Evolutionary conservation across 345 rosid species (phyloP).

Genomic region (Ailanthus altissimus): DNA sequence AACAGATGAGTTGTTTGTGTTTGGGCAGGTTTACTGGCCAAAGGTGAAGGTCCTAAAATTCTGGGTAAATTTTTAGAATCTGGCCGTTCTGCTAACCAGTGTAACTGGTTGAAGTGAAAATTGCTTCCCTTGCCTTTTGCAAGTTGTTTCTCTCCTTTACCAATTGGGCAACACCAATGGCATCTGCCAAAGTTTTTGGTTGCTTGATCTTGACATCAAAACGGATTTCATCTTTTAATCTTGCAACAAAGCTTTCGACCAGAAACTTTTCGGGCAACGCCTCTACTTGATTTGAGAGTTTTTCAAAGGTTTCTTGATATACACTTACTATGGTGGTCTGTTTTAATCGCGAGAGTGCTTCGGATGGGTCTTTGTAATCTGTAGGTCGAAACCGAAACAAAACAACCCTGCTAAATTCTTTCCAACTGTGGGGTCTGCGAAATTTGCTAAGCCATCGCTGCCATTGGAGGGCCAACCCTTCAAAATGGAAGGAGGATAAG

Average conservation of each 20-base stretch:
- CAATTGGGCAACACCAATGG: background rate
- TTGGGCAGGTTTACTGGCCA: too few species aligned
- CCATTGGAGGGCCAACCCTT: background rate
- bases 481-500: background rate
- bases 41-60: background rate
- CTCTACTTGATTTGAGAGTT: background rate
- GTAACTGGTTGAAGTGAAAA: background rate
- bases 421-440: background rate
- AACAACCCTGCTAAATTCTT: background rate
- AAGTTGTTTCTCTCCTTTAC: background rate
- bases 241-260: background rate
- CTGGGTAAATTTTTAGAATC: background rate
- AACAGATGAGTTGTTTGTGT: background rate
- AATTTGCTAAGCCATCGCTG: background rate
- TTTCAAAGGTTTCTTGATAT: background rate
- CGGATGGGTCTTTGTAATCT: background rate
- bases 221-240: background rate
- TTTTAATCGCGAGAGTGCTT: background rate
- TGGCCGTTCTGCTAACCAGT: background rate
- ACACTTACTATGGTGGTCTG: background rate
- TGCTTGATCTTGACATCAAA: background rate
- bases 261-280: background rate
- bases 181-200: background rate
- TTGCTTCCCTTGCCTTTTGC: too few species aligned
- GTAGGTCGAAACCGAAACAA: background rate